A percentile compares a stretch with the other conserved stretches of the same genome.
These are phyloP conservation scores for Williopsis jadinii DNA, from an alignment of 1,139 yeast genomes.

Conservation along the genomic window DNA sequence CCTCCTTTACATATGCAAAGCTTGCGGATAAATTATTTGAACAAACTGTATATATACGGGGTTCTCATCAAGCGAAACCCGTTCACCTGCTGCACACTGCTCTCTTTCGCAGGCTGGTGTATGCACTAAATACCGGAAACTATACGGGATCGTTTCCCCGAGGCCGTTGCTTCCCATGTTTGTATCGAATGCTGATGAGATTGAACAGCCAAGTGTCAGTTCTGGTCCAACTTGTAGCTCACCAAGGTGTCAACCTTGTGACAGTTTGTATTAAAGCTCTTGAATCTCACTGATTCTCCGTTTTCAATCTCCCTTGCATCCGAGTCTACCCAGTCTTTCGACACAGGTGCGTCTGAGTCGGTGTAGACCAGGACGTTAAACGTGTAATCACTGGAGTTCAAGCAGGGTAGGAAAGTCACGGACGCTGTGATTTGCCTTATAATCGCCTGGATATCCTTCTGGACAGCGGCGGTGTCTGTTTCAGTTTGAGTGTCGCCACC, in stretches of 20 bases:
- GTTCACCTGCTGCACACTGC: too few relatives aligned
- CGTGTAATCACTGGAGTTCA: slow-evolving; percentile 62
- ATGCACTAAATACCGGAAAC: too few relatives aligned
- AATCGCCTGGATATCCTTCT: slow-evolving; percentile 74
- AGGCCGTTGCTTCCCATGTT: neutral
- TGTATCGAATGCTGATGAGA: neutral
- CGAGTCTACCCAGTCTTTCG: slow-evolving; percentile 83
- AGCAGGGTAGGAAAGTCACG: slow-evolving; percentile 74
- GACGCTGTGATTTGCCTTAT: slow-evolving; percentile 88
- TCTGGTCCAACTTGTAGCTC: slow-evolving; percentile 43
- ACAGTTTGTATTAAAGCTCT: slow-evolving; percentile 59
- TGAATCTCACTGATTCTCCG: slow-evolving; percentile 58
- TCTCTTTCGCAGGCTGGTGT: too few relatives aligned
- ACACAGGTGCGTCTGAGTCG: slow-evolving; percentile 63
- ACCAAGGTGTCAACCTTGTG: slow-evolving; percentile 76
- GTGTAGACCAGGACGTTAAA: slow-evolving; percentile 83
- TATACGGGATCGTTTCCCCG: too few relatives aligned
- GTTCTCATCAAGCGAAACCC: neutral
- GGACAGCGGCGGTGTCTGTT: neutral
- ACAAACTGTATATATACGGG: neutral
- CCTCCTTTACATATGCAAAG: neutral
- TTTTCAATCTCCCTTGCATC: slow-evolving; percentile 53
- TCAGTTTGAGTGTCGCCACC: neutral
- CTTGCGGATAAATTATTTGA: neutral
- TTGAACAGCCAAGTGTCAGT: neutral